These are phyloP conservation scores for Vaccinium vitisidaea DNA, from an alignment of 148 eudicot species.

Conservation along the genomic window DNA sequence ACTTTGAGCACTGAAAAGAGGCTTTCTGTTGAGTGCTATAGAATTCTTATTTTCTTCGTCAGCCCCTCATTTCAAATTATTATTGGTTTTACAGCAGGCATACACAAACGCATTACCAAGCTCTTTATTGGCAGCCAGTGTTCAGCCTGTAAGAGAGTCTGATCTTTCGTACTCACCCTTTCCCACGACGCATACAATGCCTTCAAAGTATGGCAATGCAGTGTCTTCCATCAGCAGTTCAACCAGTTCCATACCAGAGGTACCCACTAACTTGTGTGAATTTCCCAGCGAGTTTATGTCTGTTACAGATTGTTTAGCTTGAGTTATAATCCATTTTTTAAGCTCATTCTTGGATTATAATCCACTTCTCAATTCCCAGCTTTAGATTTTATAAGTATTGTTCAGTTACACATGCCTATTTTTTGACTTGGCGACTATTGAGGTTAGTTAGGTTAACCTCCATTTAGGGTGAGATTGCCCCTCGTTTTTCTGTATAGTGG, in stretches of 20 bases:
- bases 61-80: conserved; percentile 4
- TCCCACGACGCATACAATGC: conserved; percentile 57
- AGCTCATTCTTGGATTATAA: neutral
- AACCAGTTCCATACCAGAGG: conserved; percentile 79
- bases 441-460: too few relatives aligned
- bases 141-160: conserved; percentile 65
- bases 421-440: too few relatives aligned
- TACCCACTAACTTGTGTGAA: conserved; percentile 18
- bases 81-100: conserved; percentile 41
- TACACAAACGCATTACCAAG: conserved; percentile 63
- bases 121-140: conserved; percentile 60
- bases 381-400: neutral
- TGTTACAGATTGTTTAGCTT: neutral
- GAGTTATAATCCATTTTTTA: too few relatives aligned
- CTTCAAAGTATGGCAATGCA: conserved; percentile 50
- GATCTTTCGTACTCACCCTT: conserved; percentile 77
- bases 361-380: neutral
- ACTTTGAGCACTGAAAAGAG: neutral
- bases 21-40: neutral
- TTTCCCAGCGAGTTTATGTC: neutral
- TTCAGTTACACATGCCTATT: neutral
- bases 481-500: too few relatives aligned
- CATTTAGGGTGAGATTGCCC: too few relatives aligned
- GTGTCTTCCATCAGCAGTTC: conserved; percentile 60
- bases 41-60: neutral